A percentile compares a stretch with the other conserved stretches of the same genome.
phyloP scores from a whole-genome alignment of 768 basidiomycete species.

The Amanita rubescens region DNA sequence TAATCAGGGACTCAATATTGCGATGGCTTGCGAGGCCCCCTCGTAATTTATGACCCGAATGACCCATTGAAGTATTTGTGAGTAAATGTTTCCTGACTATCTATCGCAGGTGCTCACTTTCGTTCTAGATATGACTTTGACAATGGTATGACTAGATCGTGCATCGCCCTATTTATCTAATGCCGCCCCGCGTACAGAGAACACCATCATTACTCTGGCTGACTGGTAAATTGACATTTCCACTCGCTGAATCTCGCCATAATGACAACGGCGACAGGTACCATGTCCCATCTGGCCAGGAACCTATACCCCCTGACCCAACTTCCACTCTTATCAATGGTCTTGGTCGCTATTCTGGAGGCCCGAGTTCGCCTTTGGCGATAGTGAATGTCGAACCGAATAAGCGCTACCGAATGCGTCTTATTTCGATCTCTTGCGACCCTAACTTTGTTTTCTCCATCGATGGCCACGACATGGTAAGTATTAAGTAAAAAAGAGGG shows the following conservation, averaged over 20 bases:
- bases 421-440: constrained; percentile 46
- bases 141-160: constrained; percentile 6
- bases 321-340: constrained; percentile 37
- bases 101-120: background rate
- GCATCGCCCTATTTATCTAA: background rate
- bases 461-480: constrained; percentile 29
- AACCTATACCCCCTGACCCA: constrained; percentile 14
- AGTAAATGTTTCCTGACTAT: background rate
- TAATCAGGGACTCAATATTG: constrained; percentile 15
- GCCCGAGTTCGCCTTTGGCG: no score
- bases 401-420: constrained; percentile 40
- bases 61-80: constrained; percentile 13
- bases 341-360: no score
- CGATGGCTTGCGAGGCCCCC: constrained; percentile 18
- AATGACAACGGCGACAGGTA: constrained; percentile 24
- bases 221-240: constrained; percentile 32
- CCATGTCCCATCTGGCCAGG: constrained; percentile 20
- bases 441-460: constrained; percentile 37
- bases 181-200: constrained; percentile 8
- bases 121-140: constrained; percentile 20
- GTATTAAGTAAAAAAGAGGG: no score
- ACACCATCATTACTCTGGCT: constrained; percentile 40
- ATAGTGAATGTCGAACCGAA: constrained; percentile 35
- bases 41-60: constrained; percentile 16
- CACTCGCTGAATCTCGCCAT: background rate